Percentiles rank a stretch among this genome's conserved stretches.
phyloP scores from a whole-genome alignment of 371 early-diverging fungal genomes.

The Mucor indicus region DNA sequence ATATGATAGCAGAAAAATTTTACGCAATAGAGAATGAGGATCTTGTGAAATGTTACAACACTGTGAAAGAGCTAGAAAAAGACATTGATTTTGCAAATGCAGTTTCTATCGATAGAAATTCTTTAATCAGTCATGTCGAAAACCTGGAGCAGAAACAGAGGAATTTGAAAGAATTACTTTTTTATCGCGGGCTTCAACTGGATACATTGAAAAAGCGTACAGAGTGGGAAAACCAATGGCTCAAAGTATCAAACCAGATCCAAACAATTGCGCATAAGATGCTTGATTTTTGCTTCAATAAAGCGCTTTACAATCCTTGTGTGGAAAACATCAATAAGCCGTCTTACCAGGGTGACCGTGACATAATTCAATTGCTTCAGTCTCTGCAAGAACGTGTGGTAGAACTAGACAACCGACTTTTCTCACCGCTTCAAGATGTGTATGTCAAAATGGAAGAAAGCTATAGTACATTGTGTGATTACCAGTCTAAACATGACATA shows the following conservation, averaged over 20 bases:
- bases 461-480: slow-evolving; percentile 4
- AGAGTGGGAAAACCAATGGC: slow-evolving; percentile 37
- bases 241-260: slow-evolving; percentile 33
- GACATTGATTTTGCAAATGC: slow-evolving; percentile 38
- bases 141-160: slow-evolving; percentile 22
- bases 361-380: slow-evolving; percentile 30
- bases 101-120: slow-evolving; percentile 33
- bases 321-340: slow-evolving; percentile 35
- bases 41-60: slow-evolving; percentile 22
- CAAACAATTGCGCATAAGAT: slow-evolving; percentile 37
- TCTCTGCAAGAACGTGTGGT: slow-evolving; percentile 30
- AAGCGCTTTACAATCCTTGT: slow-evolving; percentile 36
- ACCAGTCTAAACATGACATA: too few relatives aligned
- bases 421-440: slow-evolving; percentile 1
- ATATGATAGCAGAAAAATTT: slow-evolving; percentile 28
- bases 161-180: slow-evolving; percentile 19
- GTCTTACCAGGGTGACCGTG: slow-evolving; percentile 30
- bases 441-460: slow-evolving; percentile 7
- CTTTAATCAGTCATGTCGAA: slow-evolving; percentile 26
- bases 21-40: slow-evolving; percentile 40
- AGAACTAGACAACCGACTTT: slow-evolving; percentile 29
- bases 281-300: slow-evolving; percentile 42
- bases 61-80: slow-evolving; percentile 28
- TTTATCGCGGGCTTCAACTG: slow-evolving; percentile 20
- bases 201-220: slow-evolving; percentile 30